Percentiles rank a stretch among this genome's conserved stretches.
phyloP scores from a whole-genome alignment of 305 asterid species.

The Lippia alba region DNA sequence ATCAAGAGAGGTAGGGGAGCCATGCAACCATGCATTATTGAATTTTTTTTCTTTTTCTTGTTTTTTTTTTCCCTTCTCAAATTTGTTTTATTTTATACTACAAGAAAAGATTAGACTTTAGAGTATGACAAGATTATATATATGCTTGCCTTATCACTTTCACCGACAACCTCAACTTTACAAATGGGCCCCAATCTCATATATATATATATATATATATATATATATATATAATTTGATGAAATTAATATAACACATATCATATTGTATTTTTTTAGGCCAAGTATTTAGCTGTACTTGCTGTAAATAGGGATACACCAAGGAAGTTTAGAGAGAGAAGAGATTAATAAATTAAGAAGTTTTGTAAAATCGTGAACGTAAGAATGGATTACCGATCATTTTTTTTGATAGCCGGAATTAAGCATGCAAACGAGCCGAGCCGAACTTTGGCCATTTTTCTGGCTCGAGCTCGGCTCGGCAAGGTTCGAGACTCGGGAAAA shows the following conservation, averaged over 20 bases:
- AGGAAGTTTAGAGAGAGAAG: no score
- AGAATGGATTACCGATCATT: no score
- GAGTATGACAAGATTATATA: conserved; percentile 28
- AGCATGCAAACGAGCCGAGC: no score
- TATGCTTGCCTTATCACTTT: conserved; percentile 16
- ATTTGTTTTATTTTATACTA: neutral
- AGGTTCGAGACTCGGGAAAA: no score
- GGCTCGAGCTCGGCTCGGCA: no score
- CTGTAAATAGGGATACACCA: neutral
- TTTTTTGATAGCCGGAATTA: no score
- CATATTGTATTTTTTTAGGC: no score
- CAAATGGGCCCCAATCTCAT: conserved; percentile 10
- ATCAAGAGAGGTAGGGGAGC: neutral
- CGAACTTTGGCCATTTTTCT: no score
- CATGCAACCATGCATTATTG: conserved; percentile 27
- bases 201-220: neutral
- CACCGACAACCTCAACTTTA: conserved; percentile 24
- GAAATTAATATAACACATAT: no score
- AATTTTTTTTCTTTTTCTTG: neutral
- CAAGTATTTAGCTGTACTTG: neutral
- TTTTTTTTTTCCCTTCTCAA: neutral
- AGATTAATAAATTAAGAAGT: no score
- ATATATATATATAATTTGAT: neutral
- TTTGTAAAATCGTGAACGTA: no score
- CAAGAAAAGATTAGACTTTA: neutral